Base-by-base conservation (phyloP, 257 asterid species). In the Eustoma russellianum region DNA sequence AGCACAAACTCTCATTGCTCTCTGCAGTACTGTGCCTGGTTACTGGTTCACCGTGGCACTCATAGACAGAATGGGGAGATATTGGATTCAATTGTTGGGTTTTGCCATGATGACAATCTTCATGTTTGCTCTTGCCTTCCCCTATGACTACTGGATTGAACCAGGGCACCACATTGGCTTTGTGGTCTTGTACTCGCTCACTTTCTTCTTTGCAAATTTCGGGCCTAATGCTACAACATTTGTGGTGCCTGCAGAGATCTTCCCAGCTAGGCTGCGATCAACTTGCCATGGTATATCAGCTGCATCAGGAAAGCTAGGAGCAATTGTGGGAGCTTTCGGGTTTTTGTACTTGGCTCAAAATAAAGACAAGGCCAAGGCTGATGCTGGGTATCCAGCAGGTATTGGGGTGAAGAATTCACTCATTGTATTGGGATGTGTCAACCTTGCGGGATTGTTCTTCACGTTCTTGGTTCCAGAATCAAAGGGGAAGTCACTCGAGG, bases 211-310 rank as follows among this genome's bases (percentile, higher is more conserved):
- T 9, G 75, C 84, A 6, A 80, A 80, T 41, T 80, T 80, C 17
- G 88, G 88, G 5, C 88, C 88, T 1, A 80, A 80, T 4, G 79
- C 81, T 28, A 80, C 88, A 1, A 80, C 88, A 12, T 80, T 80
- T 2, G 84, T 80, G 0, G 88, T 82, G 2, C 92, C 92, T 0
- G 92, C 92, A 0, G 92, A 82, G 79, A 82, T 82, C 16, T 80
- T 82, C 47, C 92, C 92, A 0, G 92, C 88, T 0, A 70, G 87
- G 64, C 44, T 83, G 28, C 66, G 93, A 9, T 72, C 93, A 0
- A 83, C 93, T 0, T 80, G 93, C 53, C 94, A 83, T 19, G 94
- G 94, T 0, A 74, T 83, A 50, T 83, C 86, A 0, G 89, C 89
- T 0, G 94, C 94, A 1, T 50, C 82, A 0, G 94, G 89, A n/a